Percentiles rank a stretch among this genome's conserved stretches.
phyloP scores from a whole-genome alignment of 305 asterid species.

The Fraxinus nigra region DNA sequence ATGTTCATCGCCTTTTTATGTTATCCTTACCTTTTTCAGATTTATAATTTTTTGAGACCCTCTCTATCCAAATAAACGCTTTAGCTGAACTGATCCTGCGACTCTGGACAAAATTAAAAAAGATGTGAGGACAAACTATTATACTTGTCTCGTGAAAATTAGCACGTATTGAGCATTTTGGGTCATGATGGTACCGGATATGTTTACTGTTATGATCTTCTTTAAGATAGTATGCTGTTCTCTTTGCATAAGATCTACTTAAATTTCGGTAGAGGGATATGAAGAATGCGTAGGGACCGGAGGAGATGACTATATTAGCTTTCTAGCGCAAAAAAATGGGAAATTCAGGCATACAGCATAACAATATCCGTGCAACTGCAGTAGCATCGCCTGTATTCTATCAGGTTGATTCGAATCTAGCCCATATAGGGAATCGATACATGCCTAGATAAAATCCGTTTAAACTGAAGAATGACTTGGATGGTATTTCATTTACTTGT shows the following conservation, averaged over 20 bases:
- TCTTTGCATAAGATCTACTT: background rate
- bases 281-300: background rate
- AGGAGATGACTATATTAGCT: background rate
- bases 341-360: background rate
- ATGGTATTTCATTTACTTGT: background rate
- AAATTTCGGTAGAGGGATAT: background rate
- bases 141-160: background rate
- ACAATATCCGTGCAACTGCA: background rate
- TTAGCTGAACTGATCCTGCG: background rate
- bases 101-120: background rate
- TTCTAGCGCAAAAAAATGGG: background rate
- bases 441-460: background rate
- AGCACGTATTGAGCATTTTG: background rate
- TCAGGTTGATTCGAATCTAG: background rate
- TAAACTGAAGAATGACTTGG: background rate
- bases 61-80: background rate
- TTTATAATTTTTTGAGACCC: background rate
- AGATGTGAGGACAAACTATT: background rate
- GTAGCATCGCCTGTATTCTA: background rate
- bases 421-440: background rate
- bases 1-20: background rate
- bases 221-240: background rate
- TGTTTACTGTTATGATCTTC: constrained; percentile 1
- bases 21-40: background rate
- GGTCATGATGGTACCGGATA: background rate